Conservation (phyloP, 2,329 filamentous ascomycete species). For the Helotiales sp. region DNA sequence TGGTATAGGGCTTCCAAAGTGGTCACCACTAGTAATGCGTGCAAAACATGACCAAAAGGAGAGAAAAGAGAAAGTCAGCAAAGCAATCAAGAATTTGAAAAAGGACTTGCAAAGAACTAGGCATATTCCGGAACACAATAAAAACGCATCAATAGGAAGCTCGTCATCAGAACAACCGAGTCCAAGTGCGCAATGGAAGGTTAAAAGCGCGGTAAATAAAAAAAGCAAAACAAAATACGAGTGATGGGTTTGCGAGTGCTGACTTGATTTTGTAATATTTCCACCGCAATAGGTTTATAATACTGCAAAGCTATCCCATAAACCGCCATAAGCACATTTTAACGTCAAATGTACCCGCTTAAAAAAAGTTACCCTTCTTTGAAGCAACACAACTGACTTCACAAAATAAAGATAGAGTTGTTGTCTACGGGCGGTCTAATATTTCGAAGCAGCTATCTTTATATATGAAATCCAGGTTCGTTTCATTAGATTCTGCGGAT, state of each 20-base stretch:
- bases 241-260: not conserved
- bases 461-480: too few relatives aligned
- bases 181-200: conserved; percentile 19
- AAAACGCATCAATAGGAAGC: conserved; percentile 12
- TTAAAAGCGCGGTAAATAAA: not conserved
- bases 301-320: too few relatives aligned
- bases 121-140: conserved; percentile 1
- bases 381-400: too few relatives aligned
- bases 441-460: too few relatives aligned
- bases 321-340: too few relatives aligned
- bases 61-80: conserved; percentile 8
- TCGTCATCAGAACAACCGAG: conserved; percentile 16
- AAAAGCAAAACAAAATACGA: not conserved
- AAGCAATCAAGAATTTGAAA: conserved; percentile 19
- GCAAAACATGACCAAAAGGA: conserved; percentile 19
- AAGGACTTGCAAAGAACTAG: conserved; percentile 9
- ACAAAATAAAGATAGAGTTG: too few relatives aligned
- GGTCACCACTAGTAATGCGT: conserved; percentile 22
- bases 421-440: too few relatives aligned
- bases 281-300: too few relatives aligned
- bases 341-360: too few relatives aligned
- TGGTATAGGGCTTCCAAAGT: conserved; percentile 24
- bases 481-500: too few relatives aligned
- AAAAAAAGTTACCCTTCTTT: too few relatives aligned
- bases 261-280: too few relatives aligned